phyloP scores from a whole-genome alignment of 306 rosid genomes.

The Castanopsis chinensis region DNA sequence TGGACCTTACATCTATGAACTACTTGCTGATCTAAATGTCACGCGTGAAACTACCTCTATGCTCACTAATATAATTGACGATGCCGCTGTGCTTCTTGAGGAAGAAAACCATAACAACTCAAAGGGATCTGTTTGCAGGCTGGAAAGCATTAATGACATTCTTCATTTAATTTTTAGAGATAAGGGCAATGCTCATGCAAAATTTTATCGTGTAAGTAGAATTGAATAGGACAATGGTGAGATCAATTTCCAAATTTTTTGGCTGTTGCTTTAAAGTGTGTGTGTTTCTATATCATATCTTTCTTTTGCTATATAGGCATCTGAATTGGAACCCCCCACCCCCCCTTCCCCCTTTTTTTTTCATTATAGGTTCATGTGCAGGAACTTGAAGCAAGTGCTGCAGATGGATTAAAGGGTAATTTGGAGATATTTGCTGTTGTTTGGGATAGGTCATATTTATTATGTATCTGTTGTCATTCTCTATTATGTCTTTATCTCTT shows the following conservation, averaged over 20 bases:
- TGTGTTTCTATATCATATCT: conserved; percentile 13
- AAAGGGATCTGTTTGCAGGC: conserved; percentile 57
- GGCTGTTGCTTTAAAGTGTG: conserved; percentile 5
- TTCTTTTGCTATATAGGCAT: conserved; percentile 11
- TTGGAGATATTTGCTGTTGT: conserved; percentile 9
- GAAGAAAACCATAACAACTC: conserved; percentile 72
- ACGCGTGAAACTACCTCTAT: conserved; percentile 55
- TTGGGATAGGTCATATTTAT: conserved; percentile 8
- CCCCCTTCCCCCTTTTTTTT: not conserved
- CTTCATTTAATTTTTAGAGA: conserved; percentile 63
- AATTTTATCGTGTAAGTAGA: conserved; percentile 68
- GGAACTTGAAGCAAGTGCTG: conserved; percentile 60
- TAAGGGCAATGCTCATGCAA: conserved; percentile 61
- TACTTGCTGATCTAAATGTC: conserved; percentile 80
- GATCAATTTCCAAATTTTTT: conserved; percentile 21
- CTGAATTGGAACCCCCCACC: conserved; percentile 11
- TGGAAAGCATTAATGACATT: conserved; percentile 63
- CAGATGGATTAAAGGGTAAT: conserved; percentile 71
- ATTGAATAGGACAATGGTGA: conserved; percentile 5
- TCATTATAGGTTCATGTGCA: conserved; percentile 74
- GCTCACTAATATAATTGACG: conserved; percentile 50
- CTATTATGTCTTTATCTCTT: conserved; percentile 1
- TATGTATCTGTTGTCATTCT: not conserved
- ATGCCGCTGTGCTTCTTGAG: conserved; percentile 71
- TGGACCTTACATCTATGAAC: conserved; percentile 78